Evolutionary conservation across 2,329 filamentous ascomycete genomes (phyloP), one percentile per base, ranked within the genome.

Genomic region (Fusarium newnesense): DNA sequence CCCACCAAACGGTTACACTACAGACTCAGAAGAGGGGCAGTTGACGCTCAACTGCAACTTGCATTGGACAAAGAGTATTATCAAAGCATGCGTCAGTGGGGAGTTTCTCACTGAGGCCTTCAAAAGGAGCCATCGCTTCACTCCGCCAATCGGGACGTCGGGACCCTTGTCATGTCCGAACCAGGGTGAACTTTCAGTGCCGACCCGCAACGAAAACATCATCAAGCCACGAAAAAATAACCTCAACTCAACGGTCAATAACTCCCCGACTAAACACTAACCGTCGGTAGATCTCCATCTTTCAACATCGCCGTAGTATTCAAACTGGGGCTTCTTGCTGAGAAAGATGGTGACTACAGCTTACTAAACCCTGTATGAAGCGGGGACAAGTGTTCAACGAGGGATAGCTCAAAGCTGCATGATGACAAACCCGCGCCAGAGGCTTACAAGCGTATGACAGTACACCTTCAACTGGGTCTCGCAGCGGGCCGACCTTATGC

Each of bases 311-410:
- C 2, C 2, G 64, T 67, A 1, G 39, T 4, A 52, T 21, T 4
- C 1, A 3, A 32, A 67, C 24, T 60, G 64, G 64, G 16, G 7
- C 32, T 0, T 2, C 5, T 37, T 72, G 69, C 69, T 73, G 69
- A 73, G 60, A 59, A 72, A 72, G 59, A 46, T 44, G 47, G 46
- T 72, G 52, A 73, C 66, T 49, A 53, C 58, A 44, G 64, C 64
- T 72, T 50, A 72, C 64, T 74, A 73, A 62, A 54, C 50, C 52
- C 47, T 30, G 37, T 39, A 40, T 13, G 21, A 28, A 46, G 64
- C 30, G 70, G 67, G 57, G 60, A 44, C 12, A n/a, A 44, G 39
- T 62, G 12, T 24, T 24, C 24, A 24, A 24, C 24, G 24, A 24
- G 24, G 24, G 24, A 24, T 24, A 24, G 24, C 24, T 24, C 24